These are phyloP conservation scores for Fimicolochytrium jonesii DNA, from an alignment of 192 early-diverging fungal genomes.

Conservation along the genomic window DNA sequence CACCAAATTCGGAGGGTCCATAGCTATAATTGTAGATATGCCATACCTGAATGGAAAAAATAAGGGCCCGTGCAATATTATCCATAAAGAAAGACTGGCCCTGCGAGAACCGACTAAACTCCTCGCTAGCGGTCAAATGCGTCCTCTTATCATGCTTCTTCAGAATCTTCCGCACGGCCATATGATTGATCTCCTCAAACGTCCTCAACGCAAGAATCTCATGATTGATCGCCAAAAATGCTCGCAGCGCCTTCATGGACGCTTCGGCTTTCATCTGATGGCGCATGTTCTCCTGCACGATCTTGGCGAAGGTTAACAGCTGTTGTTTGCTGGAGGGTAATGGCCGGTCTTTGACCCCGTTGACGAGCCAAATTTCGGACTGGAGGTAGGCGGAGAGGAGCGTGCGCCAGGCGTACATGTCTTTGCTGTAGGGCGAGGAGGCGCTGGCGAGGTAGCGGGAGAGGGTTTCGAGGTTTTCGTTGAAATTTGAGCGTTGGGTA, in stretches of 20 bases:
- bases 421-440: slow-evolving; percentile 68
- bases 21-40: too few species aligned
- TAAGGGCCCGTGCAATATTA: slow-evolving; percentile 55
- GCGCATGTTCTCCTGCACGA: background rate
- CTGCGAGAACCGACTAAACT: slow-evolving; percentile 49
- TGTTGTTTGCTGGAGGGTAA: slow-evolving; percentile 54
- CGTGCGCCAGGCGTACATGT: slow-evolving; percentile 70
- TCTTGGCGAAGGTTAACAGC: slow-evolving; percentile 53
- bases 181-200: slow-evolving; percentile 72
- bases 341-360: slow-evolving; percentile 54
- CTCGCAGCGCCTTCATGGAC: slow-evolving; percentile 37
- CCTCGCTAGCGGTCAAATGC: slow-evolving; percentile 50
- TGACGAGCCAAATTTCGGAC: slow-evolving; percentile 64
- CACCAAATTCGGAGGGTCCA: too few species aligned
- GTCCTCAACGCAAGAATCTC: slow-evolving; percentile 64
- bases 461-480: slow-evolving; percentile 50
- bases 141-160: slow-evolving; percentile 90
- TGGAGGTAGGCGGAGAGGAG: slow-evolving; percentile 68
- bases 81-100: slow-evolving; percentile 48
- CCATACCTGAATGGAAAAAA: slow-evolving; percentile 50
- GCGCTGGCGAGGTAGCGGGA: slow-evolving; percentile 49
- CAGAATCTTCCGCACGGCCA: slow-evolving; percentile 76
- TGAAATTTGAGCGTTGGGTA: slow-evolving; percentile 47
- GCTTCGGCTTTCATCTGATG: background rate
- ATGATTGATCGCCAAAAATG: slow-evolving; percentile 64